Conservation (phyloP, 805 yeast genomes). For the Yarrowia phangngaensis region DNA sequence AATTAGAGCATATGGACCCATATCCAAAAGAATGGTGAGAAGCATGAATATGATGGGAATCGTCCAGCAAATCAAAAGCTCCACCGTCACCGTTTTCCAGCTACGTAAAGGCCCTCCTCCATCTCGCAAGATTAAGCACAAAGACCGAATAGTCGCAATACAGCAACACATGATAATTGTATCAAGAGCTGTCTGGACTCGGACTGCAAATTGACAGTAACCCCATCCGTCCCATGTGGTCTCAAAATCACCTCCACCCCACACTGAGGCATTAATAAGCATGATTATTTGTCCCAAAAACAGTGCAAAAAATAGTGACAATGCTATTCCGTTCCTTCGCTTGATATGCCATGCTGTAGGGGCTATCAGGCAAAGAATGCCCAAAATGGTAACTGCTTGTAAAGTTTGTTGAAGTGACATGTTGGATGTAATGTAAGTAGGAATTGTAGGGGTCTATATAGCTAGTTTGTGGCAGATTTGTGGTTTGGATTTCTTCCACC, state of each 20-base stretch:
- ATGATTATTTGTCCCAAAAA: constrained; percentile 15
- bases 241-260: constrained; percentile 14
- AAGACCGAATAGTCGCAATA: not conserved
- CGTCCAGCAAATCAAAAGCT: constrained; percentile 7
- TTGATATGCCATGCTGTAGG: constrained; percentile 11
- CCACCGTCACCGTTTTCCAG: constrained; percentile 9
- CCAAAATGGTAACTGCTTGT: constrained; percentile 3
- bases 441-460: not conserved
- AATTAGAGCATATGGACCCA: constrained; percentile 2
- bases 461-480: too few species aligned
- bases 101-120: constrained; percentile 10
- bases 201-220: not conserved
- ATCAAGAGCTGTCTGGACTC: not conserved
- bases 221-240: constrained; percentile 9
- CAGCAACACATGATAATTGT: constrained; percentile 13
- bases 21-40: not conserved
- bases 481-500: not conserved
- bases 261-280: constrained; percentile 9
- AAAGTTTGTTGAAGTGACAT: constrained; percentile 10
- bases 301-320: constrained; percentile 5
- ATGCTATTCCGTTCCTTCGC: constrained; percentile 2
- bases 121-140: constrained; percentile 4
- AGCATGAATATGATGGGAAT: not conserved
- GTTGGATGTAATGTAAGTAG: not conserved
- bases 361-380: constrained; percentile 6